Evolutionary conservation across 148 eudicot species (phyloP), one percentile per base, ranked within the genome.

Genomic region (Gaultheria prostrata): DNA sequence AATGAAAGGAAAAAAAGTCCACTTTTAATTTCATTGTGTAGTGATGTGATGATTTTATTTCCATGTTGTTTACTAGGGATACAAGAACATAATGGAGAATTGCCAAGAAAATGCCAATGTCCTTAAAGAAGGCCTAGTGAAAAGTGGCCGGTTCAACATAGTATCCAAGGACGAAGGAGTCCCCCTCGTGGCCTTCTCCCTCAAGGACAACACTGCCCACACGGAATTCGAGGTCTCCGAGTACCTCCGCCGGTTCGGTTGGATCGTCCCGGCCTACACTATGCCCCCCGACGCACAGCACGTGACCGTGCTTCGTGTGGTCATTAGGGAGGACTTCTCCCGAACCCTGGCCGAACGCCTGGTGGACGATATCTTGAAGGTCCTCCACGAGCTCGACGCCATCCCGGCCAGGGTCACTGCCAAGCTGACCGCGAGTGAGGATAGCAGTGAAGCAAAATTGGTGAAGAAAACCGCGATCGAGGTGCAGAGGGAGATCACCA

Each of bases 181-280:
- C 59, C 97, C 94, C 61, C 30, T 93, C 2, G 94, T 93, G 6
- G 97, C 97, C 46, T 93, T 93, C 88, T 93, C 97, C 4, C 85
- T 93, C 4, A 93, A 93, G 69, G 93, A 93, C 93, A 86, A 85
- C 83, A 86, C 82, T n/a, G 0, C 77, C 35, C 93, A 91, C 89
- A 91, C 84, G 53, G 95, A 93, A 83, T 93, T 93, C 17, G 97
- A 93, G 82, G 85, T 93, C 73, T 89, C 97, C 0, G 97, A 93
- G 79, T 77, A 76, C 86, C 88, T 93, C 8, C 87, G 94, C 3
- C 87, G 94, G 79, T 93, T 76, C 51, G 94, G 97, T 0, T 93
- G 97, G 97, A 91, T 93, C 70, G 94, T 93, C 8, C 97, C 94
- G 0, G 97, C 94, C 1, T 92, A 93, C 92, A 91, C 97, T 46